Percentiles rank a stretch among this genome's conserved stretches.
Evolutionary conservation across 805 yeast species (phyloP).

Genomic region (Ogataea nakhonphanomensis): DNA sequence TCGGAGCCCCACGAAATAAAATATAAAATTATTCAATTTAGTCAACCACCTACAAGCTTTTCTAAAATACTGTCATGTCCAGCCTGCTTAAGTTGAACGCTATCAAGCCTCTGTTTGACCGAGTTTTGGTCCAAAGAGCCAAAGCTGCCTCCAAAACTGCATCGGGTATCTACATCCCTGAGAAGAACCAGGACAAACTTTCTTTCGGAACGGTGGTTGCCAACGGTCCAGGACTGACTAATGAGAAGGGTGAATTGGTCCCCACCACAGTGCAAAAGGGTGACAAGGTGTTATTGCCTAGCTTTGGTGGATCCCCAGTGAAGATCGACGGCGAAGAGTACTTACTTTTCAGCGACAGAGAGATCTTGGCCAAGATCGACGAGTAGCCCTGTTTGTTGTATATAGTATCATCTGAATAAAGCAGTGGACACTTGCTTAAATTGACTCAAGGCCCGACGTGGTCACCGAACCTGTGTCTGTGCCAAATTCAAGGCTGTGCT

Average conservation of each 20-base stretch:
- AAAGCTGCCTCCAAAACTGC: conserved; percentile 92
- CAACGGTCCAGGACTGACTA: conserved; percentile 81
- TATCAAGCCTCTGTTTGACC: conserved; percentile 89
- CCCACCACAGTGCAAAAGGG: conserved; percentile 79
- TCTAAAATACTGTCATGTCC: conserved; percentile 29
- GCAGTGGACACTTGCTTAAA: too few species aligned
- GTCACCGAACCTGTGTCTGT: background rate
- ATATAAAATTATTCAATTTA: background rate
- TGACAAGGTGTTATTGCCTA: conserved; percentile 91
- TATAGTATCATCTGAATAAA: background rate
- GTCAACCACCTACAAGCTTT: background rate
- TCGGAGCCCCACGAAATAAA: background rate
- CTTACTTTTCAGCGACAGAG: conserved; percentile 79
- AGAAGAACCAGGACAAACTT: conserved; percentile 91
- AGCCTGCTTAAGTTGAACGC: conserved; percentile 75
- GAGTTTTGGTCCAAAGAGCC: conserved; percentile 91
- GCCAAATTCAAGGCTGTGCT: conserved; percentile 1
- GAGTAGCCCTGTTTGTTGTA: conserved; percentile 35
- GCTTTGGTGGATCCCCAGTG: conserved; percentile 87
- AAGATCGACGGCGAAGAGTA: conserved; percentile 67
- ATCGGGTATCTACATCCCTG: conserved; percentile 91
- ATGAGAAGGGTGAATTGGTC: conserved; percentile 69
- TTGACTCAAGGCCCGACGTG: too few species aligned
- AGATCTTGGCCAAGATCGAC: conserved; percentile 89
- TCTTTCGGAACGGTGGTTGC: conserved; percentile 91